These are phyloP conservation scores for Sugiyamaella floridensis DNA, from an alignment of 805 yeast genomes.

Conservation along the genomic window DNA sequence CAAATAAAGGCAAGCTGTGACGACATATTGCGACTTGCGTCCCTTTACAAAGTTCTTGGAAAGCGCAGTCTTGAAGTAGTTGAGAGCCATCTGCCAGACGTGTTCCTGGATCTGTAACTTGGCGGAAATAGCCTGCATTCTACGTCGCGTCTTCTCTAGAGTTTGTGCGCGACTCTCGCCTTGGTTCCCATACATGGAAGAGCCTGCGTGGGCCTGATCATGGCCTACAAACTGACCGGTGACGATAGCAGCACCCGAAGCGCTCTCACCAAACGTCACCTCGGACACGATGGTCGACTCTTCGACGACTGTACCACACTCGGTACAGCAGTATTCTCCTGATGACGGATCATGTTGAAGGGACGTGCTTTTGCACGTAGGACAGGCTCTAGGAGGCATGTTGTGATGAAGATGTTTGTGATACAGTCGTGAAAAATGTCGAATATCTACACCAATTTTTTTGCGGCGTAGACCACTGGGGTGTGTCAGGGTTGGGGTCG, in stretches of 20 bases:
- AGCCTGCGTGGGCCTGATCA: slow-evolving; percentile 64
- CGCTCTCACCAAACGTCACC: slow-evolving; percentile 86
- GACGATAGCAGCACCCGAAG: slow-evolving; percentile 91
- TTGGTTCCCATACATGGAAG: slow-evolving; percentile 45
- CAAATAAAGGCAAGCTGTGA: slow-evolving; percentile 88
- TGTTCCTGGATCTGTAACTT: slow-evolving; percentile 76
- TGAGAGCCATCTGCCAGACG: slow-evolving; percentile 77
- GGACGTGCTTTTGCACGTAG: slow-evolving; percentile 5
- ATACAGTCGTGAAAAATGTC: not conserved
- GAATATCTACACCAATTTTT: not conserved
- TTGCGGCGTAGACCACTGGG: not conserved
- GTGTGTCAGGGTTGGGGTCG: not conserved
- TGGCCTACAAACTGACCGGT: slow-evolving; percentile 91
- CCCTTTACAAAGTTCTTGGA: slow-evolving; percentile 92
- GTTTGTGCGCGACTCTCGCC: slow-evolving; percentile 85
- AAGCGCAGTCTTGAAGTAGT: slow-evolving; percentile 84
- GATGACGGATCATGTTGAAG: slow-evolving; percentile 16
- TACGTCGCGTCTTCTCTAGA: slow-evolving; percentile 69
- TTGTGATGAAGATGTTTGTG: not conserved
- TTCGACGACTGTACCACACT: slow-evolving; percentile 82
- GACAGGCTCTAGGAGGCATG: slow-evolving; percentile 3
- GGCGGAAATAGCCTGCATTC: slow-evolving; percentile 72
- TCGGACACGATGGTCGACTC: slow-evolving; percentile 95
- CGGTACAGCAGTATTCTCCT: slow-evolving; percentile 63
- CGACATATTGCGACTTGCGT: slow-evolving; percentile 89